Base-by-base conservation (phyloP, 148 eudicot species). In the Vaccinium corymbosum region DNA sequence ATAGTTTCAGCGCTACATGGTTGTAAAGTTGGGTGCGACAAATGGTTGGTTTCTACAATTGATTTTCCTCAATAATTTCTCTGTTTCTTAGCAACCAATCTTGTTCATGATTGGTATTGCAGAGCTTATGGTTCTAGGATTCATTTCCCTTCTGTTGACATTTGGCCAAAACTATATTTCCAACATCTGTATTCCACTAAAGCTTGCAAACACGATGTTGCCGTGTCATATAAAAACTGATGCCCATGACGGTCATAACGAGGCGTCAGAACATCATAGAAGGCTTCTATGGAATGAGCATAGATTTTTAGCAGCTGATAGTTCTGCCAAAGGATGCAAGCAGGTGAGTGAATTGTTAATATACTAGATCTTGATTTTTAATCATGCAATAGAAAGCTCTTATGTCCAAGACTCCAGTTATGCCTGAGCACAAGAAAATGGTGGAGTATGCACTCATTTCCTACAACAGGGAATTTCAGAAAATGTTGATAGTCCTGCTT, bases 61-160 rank as follows among this genome's bases (percentile, higher is more conserved):
- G n/a, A 27, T 48, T 17, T 42, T 9, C 42, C 79, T 25, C 2
- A 38, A 32, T 22, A 50, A 13, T 49, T 59, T 46, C 22, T 80
- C 4, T 46, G 22, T 7, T 55, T 56, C 75, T 62, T 50, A 49
- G 29, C 29, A 53, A 71, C 57, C 15, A 62, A 29, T 17, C 76
- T 50, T 61, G 49, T 81, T 76, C 42, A 71, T 72, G 9, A 3
- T 50, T 87, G 22, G 35, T 59, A 46, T 71, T 89, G 80, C 97
- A 96, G 99, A 96, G 88, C 90, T 96, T 81, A 97, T 97, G 99
- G 88, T 97, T 86, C 86, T 97, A 38, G 99, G 99, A 53, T 97
- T 97, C 89, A 97, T 97, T 80, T 97, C 99, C 3, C 86, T 97
- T 35, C 87, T 93, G 15, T 85, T 97, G 70, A 91, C 95, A 85